Conservation (phyloP, 805 yeast species). For the Yamadazyma sp. region DNA sequence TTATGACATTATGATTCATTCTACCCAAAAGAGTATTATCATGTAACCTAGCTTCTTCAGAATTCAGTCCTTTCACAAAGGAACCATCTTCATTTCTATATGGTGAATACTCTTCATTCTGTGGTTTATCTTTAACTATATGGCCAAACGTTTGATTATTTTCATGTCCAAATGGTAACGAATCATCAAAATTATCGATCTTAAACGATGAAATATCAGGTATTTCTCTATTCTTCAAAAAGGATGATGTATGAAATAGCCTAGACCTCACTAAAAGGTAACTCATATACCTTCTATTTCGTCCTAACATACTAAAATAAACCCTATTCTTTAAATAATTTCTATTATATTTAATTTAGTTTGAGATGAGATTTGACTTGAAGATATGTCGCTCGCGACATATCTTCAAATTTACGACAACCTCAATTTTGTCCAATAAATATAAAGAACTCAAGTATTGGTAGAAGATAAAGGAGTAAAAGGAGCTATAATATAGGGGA, state of each 20-base stretch:
- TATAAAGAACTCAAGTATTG: neutral
- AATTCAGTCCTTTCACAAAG: conserved; percentile 38
- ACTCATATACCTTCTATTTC: too few species aligned
- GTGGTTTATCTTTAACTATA: conserved; percentile 4
- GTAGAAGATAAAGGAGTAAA: too few species aligned
- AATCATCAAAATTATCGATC: too few species aligned
- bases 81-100: conserved; percentile 40
- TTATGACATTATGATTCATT: conserved; percentile 48
- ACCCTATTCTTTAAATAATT: too few species aligned
- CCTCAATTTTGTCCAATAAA: neutral
- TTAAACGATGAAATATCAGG: too few species aligned
- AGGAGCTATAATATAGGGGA: too few species aligned
- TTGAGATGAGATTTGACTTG: too few species aligned
- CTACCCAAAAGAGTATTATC: conserved; percentile 57
- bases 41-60: conserved; percentile 55
- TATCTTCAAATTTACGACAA: neutral
- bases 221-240: too few species aligned
- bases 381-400: neutral
- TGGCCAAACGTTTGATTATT: neutral
- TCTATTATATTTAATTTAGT: too few species aligned
- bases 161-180: neutral
- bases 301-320: too few species aligned
- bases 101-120: conserved; percentile 27
- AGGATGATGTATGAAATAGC: too few species aligned
- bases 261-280: too few species aligned